phyloP scores from a whole-genome alignment of 2,329 filamentous ascomycete genomes.

The Tothia fuscella region DNA sequence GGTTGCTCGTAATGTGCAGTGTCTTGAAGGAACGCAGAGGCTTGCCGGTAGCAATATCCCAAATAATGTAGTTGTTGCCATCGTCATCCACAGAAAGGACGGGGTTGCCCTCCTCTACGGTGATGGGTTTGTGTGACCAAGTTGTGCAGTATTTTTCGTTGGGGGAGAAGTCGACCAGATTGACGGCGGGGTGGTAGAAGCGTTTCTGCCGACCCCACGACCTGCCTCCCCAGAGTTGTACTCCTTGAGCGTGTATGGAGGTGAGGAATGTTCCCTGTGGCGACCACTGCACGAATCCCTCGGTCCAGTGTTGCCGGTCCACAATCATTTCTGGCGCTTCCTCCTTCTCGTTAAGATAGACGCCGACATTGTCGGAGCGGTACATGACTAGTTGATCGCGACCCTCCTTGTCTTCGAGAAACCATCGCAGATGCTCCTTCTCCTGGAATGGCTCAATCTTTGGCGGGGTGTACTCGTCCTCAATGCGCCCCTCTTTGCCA shows the following conservation, averaged over 20 bases:
- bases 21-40: constrained; percentile 89
- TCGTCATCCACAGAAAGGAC: constrained; percentile 72
- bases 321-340: constrained; percentile 79
- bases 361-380: constrained; percentile 78
- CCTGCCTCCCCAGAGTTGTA: constrained; percentile 89
- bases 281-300: constrained; percentile 97
- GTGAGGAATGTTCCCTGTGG: constrained; percentile 88
- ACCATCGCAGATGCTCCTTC: constrained; percentile 90
- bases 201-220: constrained; percentile 85
- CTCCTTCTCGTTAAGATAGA: constrained; percentile 98
- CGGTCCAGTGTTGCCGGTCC: constrained; percentile 92
- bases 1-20: constrained; percentile 60
- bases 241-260: constrained; percentile 89
- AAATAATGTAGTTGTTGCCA: constrained; percentile 98
- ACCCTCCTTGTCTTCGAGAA: constrained; percentile 77
- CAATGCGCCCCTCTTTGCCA: constrained; percentile 82
- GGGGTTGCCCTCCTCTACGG: constrained; percentile 79
- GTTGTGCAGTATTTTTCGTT: constrained; percentile 87
- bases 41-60: constrained; percentile 84
- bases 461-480: constrained; percentile 79
- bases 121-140: constrained; percentile 90
- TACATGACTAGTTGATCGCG: constrained; percentile 95
- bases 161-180: constrained; percentile 92
- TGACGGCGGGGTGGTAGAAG: constrained; percentile 90
- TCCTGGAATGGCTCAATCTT: constrained; percentile 74